These are phyloP conservation scores for Cystoisospora suis DNA, from an alignment of 169 alveolate species.

Conservation along the genomic window DNA sequence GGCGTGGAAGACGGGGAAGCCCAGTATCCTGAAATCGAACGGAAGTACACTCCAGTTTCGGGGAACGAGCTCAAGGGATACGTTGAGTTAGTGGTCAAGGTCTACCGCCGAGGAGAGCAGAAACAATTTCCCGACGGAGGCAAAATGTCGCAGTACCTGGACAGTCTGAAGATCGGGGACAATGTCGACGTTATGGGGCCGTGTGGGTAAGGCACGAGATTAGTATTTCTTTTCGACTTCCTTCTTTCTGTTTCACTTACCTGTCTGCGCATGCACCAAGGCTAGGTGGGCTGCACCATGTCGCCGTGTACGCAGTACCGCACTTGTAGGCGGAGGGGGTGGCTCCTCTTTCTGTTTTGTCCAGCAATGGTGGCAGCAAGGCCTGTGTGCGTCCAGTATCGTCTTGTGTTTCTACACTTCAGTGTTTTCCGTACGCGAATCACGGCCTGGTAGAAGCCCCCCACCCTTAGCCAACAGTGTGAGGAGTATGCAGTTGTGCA, in stretches of 20 bases:
- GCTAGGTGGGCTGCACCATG: too few relatives aligned
- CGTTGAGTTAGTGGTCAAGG: conserved; percentile 75
- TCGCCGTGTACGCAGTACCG: too few relatives aligned
- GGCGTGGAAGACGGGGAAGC: conserved; percentile 49
- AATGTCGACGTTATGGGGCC: conserved; percentile 77
- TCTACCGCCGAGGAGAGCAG: conserved; percentile 70
- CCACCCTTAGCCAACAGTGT: too few relatives aligned
- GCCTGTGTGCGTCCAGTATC: too few relatives aligned
- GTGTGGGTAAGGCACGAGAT: conserved; percentile 70
- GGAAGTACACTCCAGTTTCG: conserved; percentile 78
- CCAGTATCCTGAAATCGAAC: conserved; percentile 48
- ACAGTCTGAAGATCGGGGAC: conserved; percentile 74
- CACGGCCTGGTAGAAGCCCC: too few relatives aligned
- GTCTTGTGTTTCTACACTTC: too few relatives aligned
- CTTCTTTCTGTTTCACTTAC: neutral
- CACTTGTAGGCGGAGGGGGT: too few relatives aligned
- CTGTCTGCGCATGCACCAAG: neutral
- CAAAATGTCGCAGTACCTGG: conserved; percentile 77
- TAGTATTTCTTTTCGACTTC: neutral
- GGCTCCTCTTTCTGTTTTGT: too few relatives aligned
- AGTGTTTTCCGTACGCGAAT: too few relatives aligned
- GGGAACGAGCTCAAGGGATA: conserved; percentile 65
- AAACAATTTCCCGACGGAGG: conserved; percentile 82
- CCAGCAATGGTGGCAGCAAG: too few relatives aligned
- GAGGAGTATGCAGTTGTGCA: too few relatives aligned